These are phyloP conservation scores for Eremomyces bilateralis DNA, from an alignment of 495 filamentous ascomycete species.

Conservation along the genomic window DNA sequence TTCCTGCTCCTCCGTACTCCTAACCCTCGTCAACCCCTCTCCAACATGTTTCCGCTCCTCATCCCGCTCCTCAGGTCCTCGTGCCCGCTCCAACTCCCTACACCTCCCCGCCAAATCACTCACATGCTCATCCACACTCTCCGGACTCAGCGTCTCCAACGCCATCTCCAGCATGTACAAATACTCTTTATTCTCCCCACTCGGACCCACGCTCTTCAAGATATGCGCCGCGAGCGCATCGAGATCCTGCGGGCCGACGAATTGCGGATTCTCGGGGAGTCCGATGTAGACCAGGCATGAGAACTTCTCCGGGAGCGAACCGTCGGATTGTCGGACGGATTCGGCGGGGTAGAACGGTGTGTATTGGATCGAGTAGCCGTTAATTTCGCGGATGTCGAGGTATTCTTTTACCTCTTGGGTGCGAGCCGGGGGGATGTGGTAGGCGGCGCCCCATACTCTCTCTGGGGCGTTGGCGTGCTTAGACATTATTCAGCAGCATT, in stretches of 20 bases:
- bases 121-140: conserved; percentile 72
- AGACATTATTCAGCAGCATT: background rate
- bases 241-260: conserved; percentile 62
- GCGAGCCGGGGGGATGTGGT: conserved; percentile 54
- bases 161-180: conserved; percentile 61
- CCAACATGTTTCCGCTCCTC: conserved; percentile 4
- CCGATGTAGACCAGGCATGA: conserved; percentile 79
- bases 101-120: conserved; percentile 31
- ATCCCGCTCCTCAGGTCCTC: background rate
- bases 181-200: conserved; percentile 84
- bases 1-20: conserved; percentile 36
- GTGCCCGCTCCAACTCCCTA: conserved; percentile 24
- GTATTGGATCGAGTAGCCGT: conserved; percentile 82
- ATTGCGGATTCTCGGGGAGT: conserved; percentile 82
- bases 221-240: conserved; percentile 73
- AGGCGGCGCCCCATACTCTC: conserved; percentile 77
- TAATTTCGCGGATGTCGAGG: conserved; percentile 91
- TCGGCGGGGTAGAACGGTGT: conserved; percentile 47
- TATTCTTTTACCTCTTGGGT: conserved; percentile 70
- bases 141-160: conserved; percentile 49
- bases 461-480: conserved; percentile 28
- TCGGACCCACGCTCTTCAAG: conserved; percentile 50
- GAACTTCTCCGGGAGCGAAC: conserved; percentile 16
- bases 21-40: conserved; percentile 22
- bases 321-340: background rate